phyloP scores from a whole-genome alignment of 2,329 filamentous ascomycete species.

The Lasiodiplodia hormozganensis region DNA sequence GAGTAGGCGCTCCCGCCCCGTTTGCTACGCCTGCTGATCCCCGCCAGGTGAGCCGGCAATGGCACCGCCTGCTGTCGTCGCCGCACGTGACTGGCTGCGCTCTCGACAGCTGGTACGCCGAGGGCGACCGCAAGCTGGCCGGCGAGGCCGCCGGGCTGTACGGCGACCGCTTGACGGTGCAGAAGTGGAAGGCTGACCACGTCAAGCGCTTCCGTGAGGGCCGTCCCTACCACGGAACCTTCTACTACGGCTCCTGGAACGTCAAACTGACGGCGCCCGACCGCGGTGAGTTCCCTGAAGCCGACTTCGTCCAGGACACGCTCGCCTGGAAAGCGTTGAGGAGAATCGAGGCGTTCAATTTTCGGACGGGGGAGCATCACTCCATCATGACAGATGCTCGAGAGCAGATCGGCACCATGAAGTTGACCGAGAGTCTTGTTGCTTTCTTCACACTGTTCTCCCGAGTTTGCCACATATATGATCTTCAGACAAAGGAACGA shows the following conservation, averaged over 20 bases:
- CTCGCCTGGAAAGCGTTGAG: slow-evolving; percentile 34
- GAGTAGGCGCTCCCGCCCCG: slow-evolving; percentile 30
- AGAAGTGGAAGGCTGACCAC: slow-evolving; percentile 34
- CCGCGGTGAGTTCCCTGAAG: slow-evolving; percentile 2
- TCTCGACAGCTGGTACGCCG: slow-evolving; percentile 37
- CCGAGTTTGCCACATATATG: slow-evolving; percentile 36
- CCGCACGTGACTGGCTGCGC: slow-evolving; percentile 34
- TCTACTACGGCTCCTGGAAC: slow-evolving; percentile 20
- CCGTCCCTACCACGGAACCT: slow-evolving; percentile 19
- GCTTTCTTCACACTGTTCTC: slow-evolving; percentile 30
- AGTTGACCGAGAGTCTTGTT: slow-evolving; percentile 38
- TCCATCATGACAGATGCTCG: slow-evolving; percentile 33
- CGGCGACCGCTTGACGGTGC: slow-evolving; percentile 31
- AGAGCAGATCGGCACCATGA: slow-evolving; percentile 33
- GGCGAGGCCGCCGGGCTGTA: slow-evolving; percentile 31
- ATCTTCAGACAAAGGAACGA: slow-evolving; percentile 31
- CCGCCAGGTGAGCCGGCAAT: slow-evolving; percentile 43
- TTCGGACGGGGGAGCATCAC: slow-evolving; percentile 34
- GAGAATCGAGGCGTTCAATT: slow-evolving; percentile 35
- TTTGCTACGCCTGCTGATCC: slow-evolving; percentile 13
- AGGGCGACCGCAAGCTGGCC: slow-evolving; percentile 30
- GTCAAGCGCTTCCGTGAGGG: slow-evolving; percentile 40
- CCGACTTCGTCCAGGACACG: slow-evolving; percentile 33
- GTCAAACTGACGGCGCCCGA: slow-evolving; percentile 6
- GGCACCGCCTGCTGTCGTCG: slow-evolving; percentile 41